Conservation (phyloP, 2,329 filamentous ascomycete species). For the Beauveria sp. region DNA sequence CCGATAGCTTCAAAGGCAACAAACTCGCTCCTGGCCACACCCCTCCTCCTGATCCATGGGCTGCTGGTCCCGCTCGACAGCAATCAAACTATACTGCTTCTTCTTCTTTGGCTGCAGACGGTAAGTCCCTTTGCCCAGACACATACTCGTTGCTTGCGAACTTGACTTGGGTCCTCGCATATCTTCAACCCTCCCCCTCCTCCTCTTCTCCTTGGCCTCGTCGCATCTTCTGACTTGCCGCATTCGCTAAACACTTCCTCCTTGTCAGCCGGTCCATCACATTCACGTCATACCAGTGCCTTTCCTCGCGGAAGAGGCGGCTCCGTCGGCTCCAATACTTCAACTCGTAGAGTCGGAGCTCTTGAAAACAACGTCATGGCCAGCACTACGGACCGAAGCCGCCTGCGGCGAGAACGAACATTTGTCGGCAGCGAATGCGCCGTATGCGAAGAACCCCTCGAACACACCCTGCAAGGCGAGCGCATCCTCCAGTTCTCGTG, state of each 20-base stretch:
- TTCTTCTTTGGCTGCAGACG: neutral
- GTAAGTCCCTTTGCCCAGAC: neutral
- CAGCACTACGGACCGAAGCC: conserved; percentile 58
- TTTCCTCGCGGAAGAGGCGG: conserved; percentile 18
- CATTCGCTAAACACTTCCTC: neutral
- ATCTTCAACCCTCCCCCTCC: neutral
- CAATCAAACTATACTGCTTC: neutral
- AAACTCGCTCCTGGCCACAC: conserved; percentile 3
- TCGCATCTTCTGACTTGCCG: neutral
- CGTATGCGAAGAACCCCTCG: conserved; percentile 92
- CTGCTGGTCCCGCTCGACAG: neutral
- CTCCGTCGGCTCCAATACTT: conserved; percentile 26
- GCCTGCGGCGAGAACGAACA: conserved; percentile 79
- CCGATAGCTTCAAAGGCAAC: conserved; percentile 9
- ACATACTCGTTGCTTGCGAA: neutral
- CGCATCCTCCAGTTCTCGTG: conserved; percentile 93
- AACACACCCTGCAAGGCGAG: conserved; percentile 90
- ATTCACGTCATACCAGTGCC: conserved; percentile 18
- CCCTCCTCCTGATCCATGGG: neutral
- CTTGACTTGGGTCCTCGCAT: neutral
- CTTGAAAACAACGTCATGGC: conserved; percentile 37
- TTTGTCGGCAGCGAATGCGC: conserved; percentile 94
- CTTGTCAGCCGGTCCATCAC: conserved; percentile 3
- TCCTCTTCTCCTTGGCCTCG: neutral
- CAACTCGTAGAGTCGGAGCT: conserved; percentile 28